Conservation (phyloP, 495 filamentous ascomycete species). For the Penicillium antarcticum region DNA sequence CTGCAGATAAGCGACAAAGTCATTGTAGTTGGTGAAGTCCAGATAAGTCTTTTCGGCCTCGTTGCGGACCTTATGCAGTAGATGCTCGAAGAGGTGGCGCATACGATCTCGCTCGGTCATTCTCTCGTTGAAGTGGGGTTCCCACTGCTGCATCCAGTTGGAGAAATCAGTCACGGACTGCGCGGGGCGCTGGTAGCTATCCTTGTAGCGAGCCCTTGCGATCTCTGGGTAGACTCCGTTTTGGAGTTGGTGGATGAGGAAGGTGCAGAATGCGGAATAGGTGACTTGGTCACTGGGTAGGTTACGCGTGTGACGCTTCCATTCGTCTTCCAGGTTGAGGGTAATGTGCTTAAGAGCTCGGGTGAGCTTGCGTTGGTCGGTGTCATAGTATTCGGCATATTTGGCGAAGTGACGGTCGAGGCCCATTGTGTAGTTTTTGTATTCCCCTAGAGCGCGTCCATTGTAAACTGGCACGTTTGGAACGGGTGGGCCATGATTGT, state of each 20-base stretch:
- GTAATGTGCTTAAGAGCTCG: slow-evolving; percentile 6
- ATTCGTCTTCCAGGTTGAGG: slow-evolving; percentile 1
- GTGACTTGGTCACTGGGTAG: background rate
- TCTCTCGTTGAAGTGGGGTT: slow-evolving; percentile 4
- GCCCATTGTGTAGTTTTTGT: slow-evolving; percentile 2
- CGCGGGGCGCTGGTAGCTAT: background rate
- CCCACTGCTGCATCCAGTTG: slow-evolving; percentile 10
- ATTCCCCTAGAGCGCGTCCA: slow-evolving; percentile 4
- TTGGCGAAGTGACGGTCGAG: slow-evolving; percentile 5
- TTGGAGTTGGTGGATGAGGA: slow-evolving; percentile 3
- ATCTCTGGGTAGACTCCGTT: background rate
- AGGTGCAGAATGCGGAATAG: slow-evolving; percentile 1
- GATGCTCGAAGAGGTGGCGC: slow-evolving; percentile 14
- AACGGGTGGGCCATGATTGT: background rate
- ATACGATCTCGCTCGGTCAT: slow-evolving; percentile 3
- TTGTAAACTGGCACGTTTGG: slow-evolving; percentile 7
- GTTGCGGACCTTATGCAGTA: background rate
- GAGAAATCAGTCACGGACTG: slow-evolving; percentile 14
- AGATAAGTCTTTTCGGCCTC: background rate
- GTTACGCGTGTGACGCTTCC: slow-evolving; percentile 1
- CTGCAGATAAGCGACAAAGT: slow-evolving; percentile 14
- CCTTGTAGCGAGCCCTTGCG: background rate
- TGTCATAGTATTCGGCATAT: background rate
- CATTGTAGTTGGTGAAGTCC: slow-evolving; percentile 6
- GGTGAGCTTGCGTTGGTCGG: background rate